Conservation (phyloP, 2,329 filamentous ascomycete genomes). For the Didymella lethalis region DNA sequence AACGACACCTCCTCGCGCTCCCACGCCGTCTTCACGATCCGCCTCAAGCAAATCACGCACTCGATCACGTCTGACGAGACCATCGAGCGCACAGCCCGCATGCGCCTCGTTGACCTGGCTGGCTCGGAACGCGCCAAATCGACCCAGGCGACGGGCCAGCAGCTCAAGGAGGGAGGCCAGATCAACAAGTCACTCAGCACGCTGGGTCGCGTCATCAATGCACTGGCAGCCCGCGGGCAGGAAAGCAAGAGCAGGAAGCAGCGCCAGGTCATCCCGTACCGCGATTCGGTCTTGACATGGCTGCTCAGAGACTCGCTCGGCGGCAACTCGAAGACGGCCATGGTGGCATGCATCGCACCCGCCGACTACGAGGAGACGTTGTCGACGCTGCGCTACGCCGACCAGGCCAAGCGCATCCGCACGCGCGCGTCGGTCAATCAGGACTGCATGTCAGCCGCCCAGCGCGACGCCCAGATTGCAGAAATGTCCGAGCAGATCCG, state of each 20-base stretch:
- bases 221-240: constrained; percentile 73
- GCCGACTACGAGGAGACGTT: constrained; percentile 97
- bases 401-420: constrained; percentile 96
- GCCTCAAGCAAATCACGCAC: constrained; percentile 97
- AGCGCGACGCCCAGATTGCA: constrained; percentile 91
- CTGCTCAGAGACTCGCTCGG: constrained; percentile 94
- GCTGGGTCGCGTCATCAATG: constrained; percentile 92
- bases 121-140: constrained; percentile 94
- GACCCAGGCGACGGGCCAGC: constrained; percentile 90
- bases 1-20: constrained; percentile 97
- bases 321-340: constrained; percentile 97
- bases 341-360: constrained; percentile 97
- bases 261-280: constrained; percentile 83
- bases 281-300: constrained; percentile 85
- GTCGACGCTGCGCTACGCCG: constrained; percentile 93
- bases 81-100: constrained; percentile 91
- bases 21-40: constrained; percentile 97
- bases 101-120: constrained; percentile 92
- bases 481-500: constrained; percentile 97
- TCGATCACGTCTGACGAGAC: constrained; percentile 98
- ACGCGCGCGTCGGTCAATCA: constrained; percentile 95
- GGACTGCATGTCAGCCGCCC: constrained; percentile 88
- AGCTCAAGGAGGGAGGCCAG: constrained; percentile 92
- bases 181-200: constrained; percentile 99
- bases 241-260: constrained; percentile 51